Evolutionary conservation across 768 basidiomycete species (phyloP).

Genomic region (Termitomyces sp.): DNA sequence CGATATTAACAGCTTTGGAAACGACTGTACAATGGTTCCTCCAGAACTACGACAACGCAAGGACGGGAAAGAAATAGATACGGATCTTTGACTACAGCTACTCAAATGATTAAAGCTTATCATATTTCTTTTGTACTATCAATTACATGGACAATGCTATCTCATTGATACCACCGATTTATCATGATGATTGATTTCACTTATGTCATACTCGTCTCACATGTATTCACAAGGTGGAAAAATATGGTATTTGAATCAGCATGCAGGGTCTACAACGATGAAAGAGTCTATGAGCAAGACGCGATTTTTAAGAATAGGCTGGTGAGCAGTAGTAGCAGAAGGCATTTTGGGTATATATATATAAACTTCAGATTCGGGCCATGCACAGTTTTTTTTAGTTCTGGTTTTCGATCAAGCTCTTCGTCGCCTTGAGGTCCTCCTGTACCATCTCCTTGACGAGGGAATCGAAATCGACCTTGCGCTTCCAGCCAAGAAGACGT

Average conservation of each 20-base stretch:
- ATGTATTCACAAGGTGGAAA: background rate
- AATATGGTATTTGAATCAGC: background rate
- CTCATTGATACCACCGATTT: background rate
- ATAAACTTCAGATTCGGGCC: background rate
- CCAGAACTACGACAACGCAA: conserved; percentile 68
- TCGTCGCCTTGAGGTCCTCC: conserved; percentile 69
- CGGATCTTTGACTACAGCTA: background rate
- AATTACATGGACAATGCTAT: background rate
- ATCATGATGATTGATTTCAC: background rate
- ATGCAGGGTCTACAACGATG: background rate
- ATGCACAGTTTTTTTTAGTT: conserved; percentile 48
- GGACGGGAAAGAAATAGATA: conserved; percentile 39
- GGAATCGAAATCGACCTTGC: conserved; percentile 73
- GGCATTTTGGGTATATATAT: background rate
- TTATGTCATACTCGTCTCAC: background rate
- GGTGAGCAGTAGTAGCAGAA: background rate
- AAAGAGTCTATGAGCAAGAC: background rate
- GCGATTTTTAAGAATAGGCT: background rate
- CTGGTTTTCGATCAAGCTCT: conserved; percentile 76
- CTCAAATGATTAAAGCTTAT: background rate
- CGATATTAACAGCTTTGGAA: conserved; percentile 50
- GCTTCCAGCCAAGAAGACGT: conserved; percentile 83
- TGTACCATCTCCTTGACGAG: conserved; percentile 92
- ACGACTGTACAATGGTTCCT: conserved; percentile 85
- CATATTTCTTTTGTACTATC: background rate